Base-by-base conservation (phyloP, 225 moss, liverwort and hornwort genomes). In the Sphagnum tenellum region DNA sequence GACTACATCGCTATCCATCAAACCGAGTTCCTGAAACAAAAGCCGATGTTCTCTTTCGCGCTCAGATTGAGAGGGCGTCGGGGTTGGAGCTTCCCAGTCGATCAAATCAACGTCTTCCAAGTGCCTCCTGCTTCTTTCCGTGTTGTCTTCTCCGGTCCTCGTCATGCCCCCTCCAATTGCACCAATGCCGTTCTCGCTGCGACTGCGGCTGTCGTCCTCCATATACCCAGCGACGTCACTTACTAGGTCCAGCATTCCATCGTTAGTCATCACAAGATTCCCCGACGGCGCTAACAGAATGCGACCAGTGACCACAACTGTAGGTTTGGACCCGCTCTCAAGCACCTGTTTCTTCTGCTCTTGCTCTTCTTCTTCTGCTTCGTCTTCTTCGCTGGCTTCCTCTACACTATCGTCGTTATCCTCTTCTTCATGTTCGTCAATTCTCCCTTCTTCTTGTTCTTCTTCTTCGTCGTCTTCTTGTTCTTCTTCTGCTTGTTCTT, bases 141-240 rank as follows among this genome's bases (percentile, higher is more conserved):
- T 77, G 63, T 79, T 29, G 29, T 29, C 29, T 29, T 29, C 29
- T 29, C 29, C 29, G 29, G 1, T 29, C 29, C 29, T 70, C 67
- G 79, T 74, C 57, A 72, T 70, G 12, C 79, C 83, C 45, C 76
- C 79, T 12, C 83, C 83, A 12, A 83, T 79, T 4, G 79, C 79
- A 44, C 79, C 79, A 65, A 83, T 61, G 65, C 79, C 83, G 64
- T 83, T 79, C 63, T 83, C 79, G 44, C 83, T 83, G 49, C 83
- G 79, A 67, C 83, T 83, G 45, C 83, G 76, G 55, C 83, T 83
- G 9, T 79, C 83, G 3, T 83, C 83, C 65, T 79, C 79, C 7
- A 77, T 72, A 4, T 78, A 70, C 44, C 64, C 78, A 7, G 68
- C 54, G n/a, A 61, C 46, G 6, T 45, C 9, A 49, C 49, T 14